phyloP scores from a whole-genome alignment of 1,284 basidiomycete species.

The Anthracocystis walkeri region DNA sequence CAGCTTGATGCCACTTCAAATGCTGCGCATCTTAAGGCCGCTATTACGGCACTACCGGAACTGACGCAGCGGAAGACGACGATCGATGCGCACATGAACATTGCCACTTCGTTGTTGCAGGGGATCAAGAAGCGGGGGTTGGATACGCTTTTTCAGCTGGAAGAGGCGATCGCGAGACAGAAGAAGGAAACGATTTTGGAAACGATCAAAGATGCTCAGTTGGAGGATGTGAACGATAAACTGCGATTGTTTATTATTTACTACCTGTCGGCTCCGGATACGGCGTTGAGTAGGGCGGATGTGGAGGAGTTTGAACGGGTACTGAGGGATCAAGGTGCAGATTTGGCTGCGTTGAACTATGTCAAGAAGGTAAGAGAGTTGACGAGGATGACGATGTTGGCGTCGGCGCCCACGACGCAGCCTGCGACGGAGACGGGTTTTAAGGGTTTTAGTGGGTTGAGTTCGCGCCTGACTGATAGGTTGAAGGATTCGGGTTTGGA shows the following conservation, averaged over 20 bases:
- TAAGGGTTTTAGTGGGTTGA: constrained; percentile 90
- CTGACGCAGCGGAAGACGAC: constrained; percentile 95
- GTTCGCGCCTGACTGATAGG: constrained; percentile 76
- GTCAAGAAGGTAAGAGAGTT: constrained; percentile 92
- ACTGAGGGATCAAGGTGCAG: constrained; percentile 72
- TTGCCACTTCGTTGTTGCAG: constrained; percentile 93
- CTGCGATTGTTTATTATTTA: constrained; percentile 92
- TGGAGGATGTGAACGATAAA: constrained; percentile 76
- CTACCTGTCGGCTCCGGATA: constrained; percentile 87
- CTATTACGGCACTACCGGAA: constrained; percentile 97
- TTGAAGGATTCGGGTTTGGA: constrained; percentile 92
- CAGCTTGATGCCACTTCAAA: constrained; percentile 83
- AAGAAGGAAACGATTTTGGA: constrained; percentile 79
- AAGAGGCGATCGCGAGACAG: constrained; percentile 82
- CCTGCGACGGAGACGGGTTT: constrained; percentile 73
- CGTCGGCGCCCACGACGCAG: constrained; percentile 80
- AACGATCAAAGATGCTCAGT: constrained; percentile 73
- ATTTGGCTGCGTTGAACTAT: constrained; percentile 90
- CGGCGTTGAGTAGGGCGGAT: constrained; percentile 84
- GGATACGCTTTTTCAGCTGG: constrained; percentile 95
- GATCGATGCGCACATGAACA: constrained; percentile 99
- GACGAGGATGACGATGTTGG: constrained; percentile 91
- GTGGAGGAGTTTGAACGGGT: constrained; percentile 80
- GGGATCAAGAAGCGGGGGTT: constrained; percentile 95
- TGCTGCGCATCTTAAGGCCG: constrained; percentile 93